Base-by-base conservation (phyloP, 176 grass and related monocot species). In the Bromus sterilis region DNA sequence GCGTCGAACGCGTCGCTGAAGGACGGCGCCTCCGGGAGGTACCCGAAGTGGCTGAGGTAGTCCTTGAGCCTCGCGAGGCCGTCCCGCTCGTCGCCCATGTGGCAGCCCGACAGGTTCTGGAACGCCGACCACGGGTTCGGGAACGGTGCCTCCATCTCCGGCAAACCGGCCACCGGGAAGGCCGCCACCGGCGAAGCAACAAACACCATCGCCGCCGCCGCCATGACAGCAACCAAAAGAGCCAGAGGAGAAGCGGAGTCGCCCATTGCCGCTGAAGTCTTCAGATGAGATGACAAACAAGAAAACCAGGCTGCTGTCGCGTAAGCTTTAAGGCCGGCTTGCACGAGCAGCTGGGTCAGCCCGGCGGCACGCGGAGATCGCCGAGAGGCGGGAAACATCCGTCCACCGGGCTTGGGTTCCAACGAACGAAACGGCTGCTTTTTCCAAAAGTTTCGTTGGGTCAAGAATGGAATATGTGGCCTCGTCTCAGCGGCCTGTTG, bases 61-160 rank as follows among this genome's bases (percentile, higher is more conserved):
- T 88, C 80, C 75, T 95, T 98, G 70, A 98, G 88, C 66, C 20
- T 23, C 18, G 82, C 86, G 4, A 98, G 81, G 34, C 90, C 95
- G 13, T 85, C 56, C 33, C 80, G 67, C 43, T 91, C 69, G 18
- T 99, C 91, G 34, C 93, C 93, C 67, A 56, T 56, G 51, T 86
- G 96, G 68, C 96, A 99, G 11, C 93, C 96, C 0, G 96, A 93
- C 13, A 99, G 89, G 81, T 95, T 99, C 66, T 88, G 85, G 89
- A 99, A 99, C 57, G 86, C 81, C 0, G 71, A 72, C 95, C 95
- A 98, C 60, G 96, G 96, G 79, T 95, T 99, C 41, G 72, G 21
- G 16, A 90, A 84, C 61, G 66, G 24, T 1, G 80, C 48, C 12
- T 51, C 76, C 1, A 78, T 14, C 55, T 37, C 53, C 39, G 88